Evolutionary conservation across 2,329 filamentous ascomycete species (phyloP), one percentile per base, ranked within the genome.

Genomic region (Cyphellophora attinorum): DNA sequence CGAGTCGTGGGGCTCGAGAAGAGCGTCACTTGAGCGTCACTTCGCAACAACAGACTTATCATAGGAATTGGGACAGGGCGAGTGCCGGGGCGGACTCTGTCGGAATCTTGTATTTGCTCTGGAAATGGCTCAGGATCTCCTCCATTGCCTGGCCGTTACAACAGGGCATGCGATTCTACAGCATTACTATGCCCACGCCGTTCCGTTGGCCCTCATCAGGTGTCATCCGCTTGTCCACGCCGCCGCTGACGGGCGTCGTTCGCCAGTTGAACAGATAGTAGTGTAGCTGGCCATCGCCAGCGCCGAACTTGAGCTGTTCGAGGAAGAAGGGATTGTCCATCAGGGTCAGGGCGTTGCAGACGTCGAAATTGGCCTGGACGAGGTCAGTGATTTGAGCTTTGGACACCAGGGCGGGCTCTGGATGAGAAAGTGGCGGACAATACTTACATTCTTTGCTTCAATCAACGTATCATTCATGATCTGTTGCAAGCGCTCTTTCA

Each of bases 261-360:
- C 85, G 78, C 67, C 95, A 98, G 63, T 98, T 98, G 72, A 93
- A 98, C 19, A 98, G 68, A 60, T 98, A 98, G 64, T 88, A 98
- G 60, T 98, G 86, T 50, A 98, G 68, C 58, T 91, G 85, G 30
- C 91, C 91, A 57, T 98, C 91, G 19, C 91, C 91, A 4, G 82
- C 79, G 29, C 89, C 91, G 52, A 95, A 98, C 60, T 93, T 93
- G 54, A 95, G 85, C 48, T 95, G 73, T 55, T 89, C 80, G 5
- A 98, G 70, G 72, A 98, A 96, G 13, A 96, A 71, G 1, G 78
- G 81, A 58, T 98, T 98, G 60, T 98, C 89, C 61, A 94, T 80
- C 25, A 95, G 70, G 0, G 88, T 93, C 36, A 98, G 71, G 0
- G 86, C 89, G 54, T 98, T 98, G 69, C 96, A 93, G 39, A 98